phyloP scores from a whole-genome alignment of 805 yeast genomes.

The Candida multigemmis region DNA sequence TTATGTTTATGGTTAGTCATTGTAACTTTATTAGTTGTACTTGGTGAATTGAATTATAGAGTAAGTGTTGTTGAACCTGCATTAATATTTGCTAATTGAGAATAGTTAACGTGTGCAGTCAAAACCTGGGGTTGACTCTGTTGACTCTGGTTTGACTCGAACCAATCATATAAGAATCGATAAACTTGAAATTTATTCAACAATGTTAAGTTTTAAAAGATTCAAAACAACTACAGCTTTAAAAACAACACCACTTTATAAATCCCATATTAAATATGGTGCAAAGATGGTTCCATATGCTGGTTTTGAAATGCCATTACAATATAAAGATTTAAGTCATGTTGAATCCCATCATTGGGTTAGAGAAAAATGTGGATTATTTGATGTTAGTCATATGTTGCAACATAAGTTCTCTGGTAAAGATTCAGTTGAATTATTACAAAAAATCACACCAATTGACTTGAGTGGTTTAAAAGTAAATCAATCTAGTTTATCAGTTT shows the following conservation, averaged over 20 bases:
- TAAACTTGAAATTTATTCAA: no score
- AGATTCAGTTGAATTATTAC: conserved; percentile 57
- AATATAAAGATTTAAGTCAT: conserved; percentile 78
- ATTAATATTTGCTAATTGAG: no score
- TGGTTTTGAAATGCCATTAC: conserved; percentile 92
- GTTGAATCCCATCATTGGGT: conserved; percentile 95
- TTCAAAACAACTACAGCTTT: conserved; percentile 19
- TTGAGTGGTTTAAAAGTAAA: conserved; percentile 46
- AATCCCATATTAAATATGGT: conserved; percentile 65
- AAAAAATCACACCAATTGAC: conserved; percentile 85
- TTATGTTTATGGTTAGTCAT: no score
- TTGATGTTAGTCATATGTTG: conserved; percentile 96
- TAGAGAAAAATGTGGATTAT: conserved; percentile 76
- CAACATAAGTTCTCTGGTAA: conserved; percentile 76
- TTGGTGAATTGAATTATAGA: no score
- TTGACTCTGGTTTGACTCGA: no score
- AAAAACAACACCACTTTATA: conserved; percentile 71
- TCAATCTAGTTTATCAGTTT: conserved; percentile 67
- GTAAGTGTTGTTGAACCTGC: no score
- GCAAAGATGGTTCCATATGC: conserved; percentile 96
- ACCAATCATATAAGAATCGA: no score
- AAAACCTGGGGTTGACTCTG: no score
- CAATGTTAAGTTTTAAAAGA: conserved; percentile 10
- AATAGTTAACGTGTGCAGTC: no score
- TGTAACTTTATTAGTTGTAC: no score